phyloP scores from a whole-genome alignment of 352 stramenopile genomes.

The Phytophthora uliginosa region DNA sequence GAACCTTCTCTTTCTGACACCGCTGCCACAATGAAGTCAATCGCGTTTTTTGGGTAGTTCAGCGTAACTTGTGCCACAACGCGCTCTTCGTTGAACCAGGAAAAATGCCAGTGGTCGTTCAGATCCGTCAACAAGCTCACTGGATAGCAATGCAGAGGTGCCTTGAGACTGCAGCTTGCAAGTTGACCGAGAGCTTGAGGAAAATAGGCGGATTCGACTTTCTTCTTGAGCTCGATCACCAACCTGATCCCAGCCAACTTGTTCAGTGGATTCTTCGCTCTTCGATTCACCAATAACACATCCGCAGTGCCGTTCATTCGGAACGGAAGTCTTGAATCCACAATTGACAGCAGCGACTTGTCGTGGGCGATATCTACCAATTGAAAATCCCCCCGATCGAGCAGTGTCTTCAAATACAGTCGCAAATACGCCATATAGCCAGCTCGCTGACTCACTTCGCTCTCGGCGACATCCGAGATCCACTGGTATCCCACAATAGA shows the following conservation, averaged over 20 bases:
- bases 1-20: neutral
- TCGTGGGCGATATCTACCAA: constrained; percentile 7
- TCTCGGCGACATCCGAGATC: constrained; percentile 25
- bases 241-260: constrained; percentile 37
- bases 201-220: constrained; percentile 26
- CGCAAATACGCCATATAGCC: constrained; percentile 42
- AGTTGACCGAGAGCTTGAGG: constrained; percentile 41
- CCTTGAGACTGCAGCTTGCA: constrained; percentile 37
- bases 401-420: constrained; percentile 37
- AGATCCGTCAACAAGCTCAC: constrained; percentile 43
- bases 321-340: constrained; percentile 37
- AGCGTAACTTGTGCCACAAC: constrained; percentile 33
- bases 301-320: constrained; percentile 41
- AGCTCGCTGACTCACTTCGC: constrained; percentile 27
- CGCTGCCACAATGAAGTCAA: constrained; percentile 31
- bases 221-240: constrained; percentile 39
- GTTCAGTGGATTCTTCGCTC: constrained; percentile 31
- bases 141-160: constrained; percentile 31
- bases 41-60: constrained; percentile 35
- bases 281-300: constrained; percentile 29
- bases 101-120: constrained; percentile 41
- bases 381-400: constrained; percentile 17
- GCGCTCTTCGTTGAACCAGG: constrained; percentile 31
- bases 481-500: constrained; percentile 31
- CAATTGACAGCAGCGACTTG: constrained; percentile 26